Conservation (phyloP, 805 yeast species). For the Wickerhamiella azymoides region DNA sequence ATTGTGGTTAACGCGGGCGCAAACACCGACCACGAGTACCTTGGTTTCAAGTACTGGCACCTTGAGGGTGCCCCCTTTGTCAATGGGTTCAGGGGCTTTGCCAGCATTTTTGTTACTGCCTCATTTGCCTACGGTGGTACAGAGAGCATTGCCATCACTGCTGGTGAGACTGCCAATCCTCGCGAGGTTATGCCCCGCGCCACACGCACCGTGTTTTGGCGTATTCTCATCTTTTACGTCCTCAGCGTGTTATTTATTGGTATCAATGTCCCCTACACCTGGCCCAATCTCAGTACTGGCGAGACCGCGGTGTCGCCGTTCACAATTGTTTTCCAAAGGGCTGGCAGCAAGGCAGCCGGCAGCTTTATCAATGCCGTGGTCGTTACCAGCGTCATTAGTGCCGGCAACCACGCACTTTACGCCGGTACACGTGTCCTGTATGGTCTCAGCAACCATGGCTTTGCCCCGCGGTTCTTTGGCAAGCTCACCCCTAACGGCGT, state of each 20-base stretch:
- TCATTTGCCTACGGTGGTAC: constrained; percentile 46
- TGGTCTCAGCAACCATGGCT: constrained; percentile 43
- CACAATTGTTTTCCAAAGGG: constrained; percentile 31
- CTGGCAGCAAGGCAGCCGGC: constrained; percentile 33
- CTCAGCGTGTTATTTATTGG: constrained; percentile 45
- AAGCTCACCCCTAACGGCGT: constrained; percentile 35
- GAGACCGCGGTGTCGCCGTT: constrained; percentile 35
- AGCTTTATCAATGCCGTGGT: constrained; percentile 47
- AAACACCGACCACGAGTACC: constrained; percentile 34
- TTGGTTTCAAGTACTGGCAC: constrained; percentile 45
- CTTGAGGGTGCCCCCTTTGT: constrained; percentile 33
- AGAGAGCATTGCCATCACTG: constrained; percentile 44
- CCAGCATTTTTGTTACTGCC: constrained; percentile 42
- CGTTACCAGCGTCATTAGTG: constrained; percentile 46
- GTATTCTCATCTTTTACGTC: constrained; percentile 40
- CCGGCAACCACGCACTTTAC: constrained; percentile 52
- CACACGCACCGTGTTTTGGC: constrained; percentile 40
- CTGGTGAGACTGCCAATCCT: constrained; percentile 50
- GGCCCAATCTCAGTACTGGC: constrained; percentile 30
- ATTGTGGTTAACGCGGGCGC: constrained; percentile 46
- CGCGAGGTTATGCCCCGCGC: constrained; percentile 43
- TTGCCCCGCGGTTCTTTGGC: constrained; percentile 40
- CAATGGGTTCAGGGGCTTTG: constrained; percentile 29
- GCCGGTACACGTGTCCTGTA: constrained; percentile 52
- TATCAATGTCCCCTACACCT: constrained; percentile 43